Percentiles rank a stretch among this genome's conserved stretches.
Evolutionary conservation across 257 asterid species (phyloP).

Genomic region (Dorcoceras hygrometricum): DNA sequence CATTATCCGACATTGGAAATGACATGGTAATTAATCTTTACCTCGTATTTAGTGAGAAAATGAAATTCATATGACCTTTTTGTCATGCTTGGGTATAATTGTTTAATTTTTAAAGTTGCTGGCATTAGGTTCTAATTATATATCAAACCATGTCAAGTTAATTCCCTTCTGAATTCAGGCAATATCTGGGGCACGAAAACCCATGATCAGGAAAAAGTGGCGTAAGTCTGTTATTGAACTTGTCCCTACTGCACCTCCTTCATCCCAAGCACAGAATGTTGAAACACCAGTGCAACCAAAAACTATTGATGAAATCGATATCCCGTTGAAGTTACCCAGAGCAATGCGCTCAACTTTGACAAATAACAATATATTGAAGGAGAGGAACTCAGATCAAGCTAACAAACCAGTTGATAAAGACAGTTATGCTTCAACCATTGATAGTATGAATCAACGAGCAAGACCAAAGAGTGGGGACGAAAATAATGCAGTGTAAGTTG

Average conservation of each 20-base stretch:
- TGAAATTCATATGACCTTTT: not conserved
- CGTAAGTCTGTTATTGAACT: constrained; percentile 72
- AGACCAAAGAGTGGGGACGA: constrained; percentile 54
- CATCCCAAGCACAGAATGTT: constrained; percentile 32
- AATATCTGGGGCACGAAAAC: constrained; percentile 53
- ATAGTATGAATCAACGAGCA: constrained; percentile 39
- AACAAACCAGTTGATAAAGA: constrained; percentile 36
- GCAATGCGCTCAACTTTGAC: constrained; percentile 58
- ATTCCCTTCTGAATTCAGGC: constrained; percentile 39
- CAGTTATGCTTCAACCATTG: constrained; percentile 30
- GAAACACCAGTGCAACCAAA: constrained; percentile 45
- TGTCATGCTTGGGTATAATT: too few species aligned
- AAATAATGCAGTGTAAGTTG: constrained; percentile 38
- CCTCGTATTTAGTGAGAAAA: not conserved
- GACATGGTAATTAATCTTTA: constrained; percentile 45
- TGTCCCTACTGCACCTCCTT: constrained; percentile 60
- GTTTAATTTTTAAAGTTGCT: not conserved
- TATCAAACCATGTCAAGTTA: not conserved
- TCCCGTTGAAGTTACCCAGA: constrained; percentile 68
- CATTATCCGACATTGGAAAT: constrained; percentile 89
- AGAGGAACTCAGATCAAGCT: constrained; percentile 53
- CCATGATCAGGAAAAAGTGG: constrained; percentile 71
- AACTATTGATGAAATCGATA: constrained; percentile 34
- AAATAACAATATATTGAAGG: constrained; percentile 56
- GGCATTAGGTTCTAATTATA: not conserved